Base-by-base conservation (phyloP, 108 stramenopile genomes). In the Nitzschia putrida region DNA sequence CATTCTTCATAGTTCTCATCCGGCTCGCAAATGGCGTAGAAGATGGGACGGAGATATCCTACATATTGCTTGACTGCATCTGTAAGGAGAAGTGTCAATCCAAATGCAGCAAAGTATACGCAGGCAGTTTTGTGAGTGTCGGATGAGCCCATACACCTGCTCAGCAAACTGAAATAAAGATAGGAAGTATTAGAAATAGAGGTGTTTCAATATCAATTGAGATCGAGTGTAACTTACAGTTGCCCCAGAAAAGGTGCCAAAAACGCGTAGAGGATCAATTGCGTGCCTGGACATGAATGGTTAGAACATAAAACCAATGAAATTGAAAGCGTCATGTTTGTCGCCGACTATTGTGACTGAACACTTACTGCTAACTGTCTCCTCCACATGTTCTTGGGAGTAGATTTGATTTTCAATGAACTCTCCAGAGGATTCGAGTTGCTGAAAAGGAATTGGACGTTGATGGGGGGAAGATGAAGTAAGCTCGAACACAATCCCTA, bases 41-140 rank as follows among this genome's bases (percentile, higher is more conserved):
- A 89, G 9, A 78, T 61, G 34, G 88, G 88, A 25, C 88, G 71
- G 44, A 85, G 60, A 53, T 82, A 86, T 14, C 88, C 88, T 52
- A 66, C 63, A 67, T 86, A 86, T 8, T 58, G 24, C 53, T 89
- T 89, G 40, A 83, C 39, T 24, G 57, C 13, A 43, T 82, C 78
- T 8, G 83, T 83, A 0, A 80, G 22, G 1, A 77, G 18, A 8
- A 60, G 10, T 21, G 77, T 84, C 0, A 67, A 14, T 8, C 73
- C 84, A 64, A 82, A 14, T 1, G 71, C 74, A 24, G 73, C 39
- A 11, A 75, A 45, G 41, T 80, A 82, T 7, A 71, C 73, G 56
- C 86, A 87, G 8, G 72, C 0, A n/a, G 73, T 76, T 12, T 45
- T 50, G 54, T 84, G 86, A 0, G 56, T 9, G 0, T 80, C 79